Base-by-base conservation (phyloP, 2,329 filamentous ascomycete genomes). In the Colletotrichum somersetense region DNA sequence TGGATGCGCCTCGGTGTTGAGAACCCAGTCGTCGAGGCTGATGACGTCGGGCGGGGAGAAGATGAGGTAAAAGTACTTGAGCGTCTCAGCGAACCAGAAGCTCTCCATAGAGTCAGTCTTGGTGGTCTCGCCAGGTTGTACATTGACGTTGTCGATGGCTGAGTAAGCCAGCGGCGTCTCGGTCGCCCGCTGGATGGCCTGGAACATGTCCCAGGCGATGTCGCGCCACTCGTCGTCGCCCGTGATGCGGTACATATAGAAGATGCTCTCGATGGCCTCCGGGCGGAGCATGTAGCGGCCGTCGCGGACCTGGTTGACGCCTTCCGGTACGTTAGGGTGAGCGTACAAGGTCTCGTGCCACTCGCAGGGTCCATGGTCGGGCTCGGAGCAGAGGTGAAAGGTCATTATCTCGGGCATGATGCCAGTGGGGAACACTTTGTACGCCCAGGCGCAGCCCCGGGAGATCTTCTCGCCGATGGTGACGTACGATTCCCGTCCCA, bases 41-140 rank as follows among this genome's bases (percentile, higher is more conserved):
- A 93, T 83, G 30, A 90, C 78, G 16, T 86, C 83, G 3, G 90
- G 87, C 66, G 92, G 88, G 58, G 88, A 89, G 75, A 93, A 95
- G 23, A 93, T 87, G 68, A 94, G 81, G 76, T 92, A 95, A 73
- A 94, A 94, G 77, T 94, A 94, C 81, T 94, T 95, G 75, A 93
- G 81, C 52, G 92, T 95, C 84, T 95, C 92, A 3, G 90, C 90
- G 76, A 93, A 84, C 91, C 92, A 95, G 78, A 93, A 94, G 66
- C 85, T 87, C 84, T 75, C 73, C 64, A 74, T 75, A 30, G 73
- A 75, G 20, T 75, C 73, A 12, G 57, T 69, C 59, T 75, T 75
- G n/a, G 56, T 65, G 30, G 73, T 75, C 61, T 62, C 61, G 26
- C 18, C 40, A 11, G 68, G 62, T 16, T 53, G 55, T 11, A 72